Conservation (phyloP, 2,329 filamentous ascomycete genomes). For the Thielaviopsis musarum region DNA sequence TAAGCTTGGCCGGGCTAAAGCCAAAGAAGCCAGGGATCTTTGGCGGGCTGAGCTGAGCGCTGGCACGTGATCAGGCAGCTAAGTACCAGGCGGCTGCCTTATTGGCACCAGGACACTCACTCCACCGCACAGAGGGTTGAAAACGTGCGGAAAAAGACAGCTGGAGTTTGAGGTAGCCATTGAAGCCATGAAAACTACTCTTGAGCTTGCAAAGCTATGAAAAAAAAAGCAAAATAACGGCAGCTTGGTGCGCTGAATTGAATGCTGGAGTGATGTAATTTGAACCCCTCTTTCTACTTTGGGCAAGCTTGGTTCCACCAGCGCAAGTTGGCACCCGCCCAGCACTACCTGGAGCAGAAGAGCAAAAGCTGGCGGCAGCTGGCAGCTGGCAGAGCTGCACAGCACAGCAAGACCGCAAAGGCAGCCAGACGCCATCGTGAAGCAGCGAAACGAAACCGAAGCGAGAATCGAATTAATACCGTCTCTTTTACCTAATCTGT, state of each 20-base stretch:
- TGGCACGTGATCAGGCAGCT: background rate
- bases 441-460: background rate
- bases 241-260: background rate
- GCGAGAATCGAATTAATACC: background rate
- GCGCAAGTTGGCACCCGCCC: background rate
- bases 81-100: background rate
- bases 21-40: background rate
- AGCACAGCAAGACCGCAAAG: too few relatives aligned
- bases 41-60: background rate
- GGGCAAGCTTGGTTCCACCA: background rate
- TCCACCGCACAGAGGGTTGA: background rate
- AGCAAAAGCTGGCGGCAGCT: background rate
- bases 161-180: background rate
- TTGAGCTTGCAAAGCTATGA: background rate
- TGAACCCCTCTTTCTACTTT: background rate
- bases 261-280: background rate
- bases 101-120: background rate
- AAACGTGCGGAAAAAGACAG: background rate
- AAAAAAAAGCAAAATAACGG: background rate
- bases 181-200: background rate
- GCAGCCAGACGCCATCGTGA: too few relatives aligned
- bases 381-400: background rate
- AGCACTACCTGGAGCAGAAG: background rate
- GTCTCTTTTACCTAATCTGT: background rate
- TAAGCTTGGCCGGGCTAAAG: too few relatives aligned